Percentiles rank a stretch among this genome's conserved stretches.
Conservation (phyloP, 345 rosid species). For the Geranium brycei region DNA sequence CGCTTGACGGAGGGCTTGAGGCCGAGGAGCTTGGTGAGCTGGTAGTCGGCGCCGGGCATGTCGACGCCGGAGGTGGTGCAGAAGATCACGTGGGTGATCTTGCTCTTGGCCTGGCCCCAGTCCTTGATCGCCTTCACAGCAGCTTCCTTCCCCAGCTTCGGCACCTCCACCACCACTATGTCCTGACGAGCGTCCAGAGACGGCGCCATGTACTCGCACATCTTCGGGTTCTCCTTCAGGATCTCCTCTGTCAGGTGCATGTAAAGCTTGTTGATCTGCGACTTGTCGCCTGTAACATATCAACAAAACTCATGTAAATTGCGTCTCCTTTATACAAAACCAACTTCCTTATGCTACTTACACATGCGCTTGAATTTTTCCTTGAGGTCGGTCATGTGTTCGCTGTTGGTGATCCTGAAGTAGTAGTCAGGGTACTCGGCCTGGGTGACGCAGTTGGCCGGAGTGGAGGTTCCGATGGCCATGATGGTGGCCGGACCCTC, state of each 20-base stretch:
- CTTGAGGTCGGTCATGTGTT: conserved; percentile 62
- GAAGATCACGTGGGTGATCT: conserved; percentile 70
- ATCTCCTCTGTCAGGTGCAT: conserved; percentile 60
- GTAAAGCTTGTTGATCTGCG: conserved; percentile 51
- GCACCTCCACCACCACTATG: conserved; percentile 67
- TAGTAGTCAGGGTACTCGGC: conserved; percentile 55
- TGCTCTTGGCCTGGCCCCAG: conserved; percentile 81
- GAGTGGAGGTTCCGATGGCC: conserved; percentile 62
- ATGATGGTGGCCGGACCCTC: conserved; percentile 47
- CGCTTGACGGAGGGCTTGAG: conserved; percentile 69
- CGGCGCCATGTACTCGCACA: conserved; percentile 60
- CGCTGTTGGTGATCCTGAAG: conserved; percentile 57
- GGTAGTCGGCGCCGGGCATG: conserved; percentile 94
- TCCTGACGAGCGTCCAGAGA: conserved; percentile 67
- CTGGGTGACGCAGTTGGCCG: conserved; percentile 36
- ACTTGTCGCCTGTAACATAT: conserved; percentile 64
- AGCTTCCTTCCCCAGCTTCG: conserved; percentile 70
- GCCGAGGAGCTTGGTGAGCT: conserved; percentile 72
- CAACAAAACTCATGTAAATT: no score
- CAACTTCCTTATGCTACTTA: no score
- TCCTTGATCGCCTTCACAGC: conserved; percentile 65
- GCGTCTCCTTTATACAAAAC: no score
- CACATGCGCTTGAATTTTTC: conserved; percentile 67
- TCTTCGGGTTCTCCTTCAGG: conserved; percentile 39
- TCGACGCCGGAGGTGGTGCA: conserved; percentile 82